Conservation (phyloP, 2,329 filamentous ascomycete species). For the Arthroderma sp. region DNA sequence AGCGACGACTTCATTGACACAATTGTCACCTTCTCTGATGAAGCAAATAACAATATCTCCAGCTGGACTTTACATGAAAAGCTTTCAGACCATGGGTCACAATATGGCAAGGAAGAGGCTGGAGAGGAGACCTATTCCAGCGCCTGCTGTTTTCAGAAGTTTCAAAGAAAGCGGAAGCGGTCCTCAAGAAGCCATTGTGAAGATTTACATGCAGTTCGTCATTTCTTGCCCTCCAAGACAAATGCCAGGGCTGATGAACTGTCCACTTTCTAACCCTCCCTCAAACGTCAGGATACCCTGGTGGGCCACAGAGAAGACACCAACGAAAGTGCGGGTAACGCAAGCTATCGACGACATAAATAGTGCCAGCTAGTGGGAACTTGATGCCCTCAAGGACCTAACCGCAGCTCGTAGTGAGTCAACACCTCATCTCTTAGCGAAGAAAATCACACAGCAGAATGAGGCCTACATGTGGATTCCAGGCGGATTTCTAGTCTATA, state of each 20-base stretch:
- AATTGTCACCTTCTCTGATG: background rate
- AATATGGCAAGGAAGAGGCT: background rate
- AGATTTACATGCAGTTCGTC: slow-evolving; percentile 5
- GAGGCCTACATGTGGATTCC: background rate
- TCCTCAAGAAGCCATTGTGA: slow-evolving; percentile 3
- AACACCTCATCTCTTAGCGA: background rate
- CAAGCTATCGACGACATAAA: too few species aligned
- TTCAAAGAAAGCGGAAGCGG: background rate
- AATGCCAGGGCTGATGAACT: too few species aligned
- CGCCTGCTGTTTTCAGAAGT: background rate
- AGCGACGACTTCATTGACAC: background rate
- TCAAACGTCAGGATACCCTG: too few species aligned
- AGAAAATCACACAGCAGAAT: background rate
- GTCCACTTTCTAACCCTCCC: too few species aligned
- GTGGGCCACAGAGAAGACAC: too few species aligned
- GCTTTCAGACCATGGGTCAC: background rate
- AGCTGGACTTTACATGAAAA: background rate
- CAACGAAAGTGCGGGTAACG: too few species aligned
- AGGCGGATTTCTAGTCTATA: slow-evolving; percentile 1
- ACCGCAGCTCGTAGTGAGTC: background rate
- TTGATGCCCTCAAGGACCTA: background rate
- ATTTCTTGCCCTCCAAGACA: background rate
- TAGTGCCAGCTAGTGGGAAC: background rate
- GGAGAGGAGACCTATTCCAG: background rate
- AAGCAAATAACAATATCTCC: background rate